Evolutionary conservation across 2,329 filamentous ascomycete species (phyloP).

Genomic region (Lasiodiplodia citricola): DNA sequence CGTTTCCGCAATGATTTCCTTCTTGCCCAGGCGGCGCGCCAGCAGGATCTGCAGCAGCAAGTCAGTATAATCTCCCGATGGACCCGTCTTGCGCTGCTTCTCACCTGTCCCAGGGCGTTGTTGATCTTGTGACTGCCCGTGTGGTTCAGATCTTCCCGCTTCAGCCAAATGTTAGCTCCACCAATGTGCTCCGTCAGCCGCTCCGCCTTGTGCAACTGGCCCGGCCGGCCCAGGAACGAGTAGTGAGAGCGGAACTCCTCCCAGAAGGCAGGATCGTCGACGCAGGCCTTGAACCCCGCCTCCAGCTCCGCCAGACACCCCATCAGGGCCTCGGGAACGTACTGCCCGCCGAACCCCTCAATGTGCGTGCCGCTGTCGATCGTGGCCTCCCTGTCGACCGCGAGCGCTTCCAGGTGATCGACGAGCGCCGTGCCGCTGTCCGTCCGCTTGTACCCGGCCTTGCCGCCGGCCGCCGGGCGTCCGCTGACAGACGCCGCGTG

Average conservation of each 20-base stretch:
- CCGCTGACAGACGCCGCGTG: conserved; percentile 56
- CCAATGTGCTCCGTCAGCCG: conserved; percentile 86
- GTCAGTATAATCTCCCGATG: not conserved
- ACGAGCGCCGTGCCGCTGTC: conserved; percentile 65
- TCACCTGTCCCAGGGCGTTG: conserved; percentile 90
- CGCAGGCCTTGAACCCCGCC: conserved; percentile 84
- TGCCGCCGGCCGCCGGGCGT: conserved; percentile 71
- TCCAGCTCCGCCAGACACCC: conserved; percentile 92
- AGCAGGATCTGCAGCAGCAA: conserved; percentile 62
- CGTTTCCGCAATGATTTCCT: conserved; percentile 95
- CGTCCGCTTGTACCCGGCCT: conserved; percentile 54
- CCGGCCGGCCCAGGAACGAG: conserved; percentile 94
- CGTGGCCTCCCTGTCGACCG: conserved; percentile 56
- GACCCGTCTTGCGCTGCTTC: not conserved
- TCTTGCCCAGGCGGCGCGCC: conserved; percentile 87
- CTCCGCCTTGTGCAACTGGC: conserved; percentile 86
- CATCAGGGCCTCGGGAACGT: conserved; percentile 97
- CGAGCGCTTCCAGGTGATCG: conserved; percentile 79
- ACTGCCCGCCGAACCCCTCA: conserved; percentile 95
- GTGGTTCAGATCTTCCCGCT: conserved; percentile 96
- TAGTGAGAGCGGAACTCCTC: conserved; percentile 96
- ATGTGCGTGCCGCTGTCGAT: conserved; percentile 45
- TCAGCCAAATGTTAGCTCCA: conserved; percentile 95
- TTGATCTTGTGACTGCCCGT: conserved; percentile 99
- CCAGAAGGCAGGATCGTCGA: conserved; percentile 91